Conservation (phyloP, 2,329 filamentous ascomycete species). For the Fusarium sp. region DNA sequence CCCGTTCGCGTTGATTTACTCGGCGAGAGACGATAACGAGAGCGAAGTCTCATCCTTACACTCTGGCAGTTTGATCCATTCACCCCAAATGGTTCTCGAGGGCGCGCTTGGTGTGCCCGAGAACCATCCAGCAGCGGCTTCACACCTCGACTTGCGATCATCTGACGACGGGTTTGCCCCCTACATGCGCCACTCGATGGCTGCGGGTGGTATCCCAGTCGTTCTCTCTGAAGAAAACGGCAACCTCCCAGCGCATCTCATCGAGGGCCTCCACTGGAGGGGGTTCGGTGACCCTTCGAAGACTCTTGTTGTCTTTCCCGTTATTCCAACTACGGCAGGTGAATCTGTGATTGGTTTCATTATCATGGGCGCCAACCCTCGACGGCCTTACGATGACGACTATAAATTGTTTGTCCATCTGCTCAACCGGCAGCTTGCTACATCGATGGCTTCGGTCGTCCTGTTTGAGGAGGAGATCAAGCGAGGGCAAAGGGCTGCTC, state of each 20-base stretch:
- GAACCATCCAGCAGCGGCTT: constrained; percentile 67
- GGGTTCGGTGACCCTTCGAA: constrained; percentile 75
- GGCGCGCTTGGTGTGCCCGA: constrained; percentile 72
- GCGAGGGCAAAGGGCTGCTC: constrained; percentile 75
- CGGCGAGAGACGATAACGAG: constrained; percentile 72
- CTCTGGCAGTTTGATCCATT: constrained; percentile 68
- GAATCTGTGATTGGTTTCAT: constrained; percentile 80
- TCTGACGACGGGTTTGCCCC: constrained; percentile 77
- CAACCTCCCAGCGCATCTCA: constrained; percentile 68
- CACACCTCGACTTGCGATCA: constrained; percentile 71
- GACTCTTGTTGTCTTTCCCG: constrained; percentile 77
- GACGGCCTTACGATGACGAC: constrained; percentile 80
- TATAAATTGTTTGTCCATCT: constrained; percentile 80
- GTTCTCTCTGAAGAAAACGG: constrained; percentile 71
- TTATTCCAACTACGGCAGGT: constrained; percentile 75
- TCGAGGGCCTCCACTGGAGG: constrained; percentile 72
- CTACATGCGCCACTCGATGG: constrained; percentile 77
- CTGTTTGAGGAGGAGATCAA: constrained; percentile 84
- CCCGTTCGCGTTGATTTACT: constrained; percentile 80
- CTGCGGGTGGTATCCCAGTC: constrained; percentile 68
- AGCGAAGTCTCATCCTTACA: constrained; percentile 76
- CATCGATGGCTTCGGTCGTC: constrained; percentile 80
- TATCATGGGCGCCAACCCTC: constrained; percentile 78
- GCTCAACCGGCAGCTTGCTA: constrained; percentile 76
- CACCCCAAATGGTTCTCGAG: constrained; percentile 73